Base-by-base conservation (phyloP, 1,284 basidiomycete genomes). In the Pseudomicrostroma phylloplanum region DNA sequence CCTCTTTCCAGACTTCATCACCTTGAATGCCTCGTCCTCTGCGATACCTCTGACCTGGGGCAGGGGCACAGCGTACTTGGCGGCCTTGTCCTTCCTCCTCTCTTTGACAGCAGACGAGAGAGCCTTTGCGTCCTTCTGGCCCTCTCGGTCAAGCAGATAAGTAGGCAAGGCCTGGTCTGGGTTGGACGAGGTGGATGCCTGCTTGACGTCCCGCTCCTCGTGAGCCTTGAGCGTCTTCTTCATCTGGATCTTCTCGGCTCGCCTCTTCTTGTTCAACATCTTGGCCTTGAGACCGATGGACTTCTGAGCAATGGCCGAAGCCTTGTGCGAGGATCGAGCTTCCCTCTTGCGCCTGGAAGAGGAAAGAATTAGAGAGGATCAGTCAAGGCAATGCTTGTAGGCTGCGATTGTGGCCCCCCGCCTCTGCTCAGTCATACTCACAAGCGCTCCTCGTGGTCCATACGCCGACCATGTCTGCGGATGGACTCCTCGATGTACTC, bases 21-120 rank as follows among this genome's bases (percentile, higher is more conserved):
- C 96, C 84, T 96, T 97, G 86, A 99, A 99, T 86, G 94, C 96
- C 84, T 99, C 96, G 77, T 98, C 96, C 81, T 99, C 96, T 19
- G 94, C 93, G 72, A 99, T 97, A 54, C 96, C 96, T 61, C 94
- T 84, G 58, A 99, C 96, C 81, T 94, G 96, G 56, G 96, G 94
- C 67, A 98, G 79, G 2, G 94, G 96, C 1, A 99, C 96, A 26
- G 92, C 87, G 82, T 92, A 99, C 81, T 96, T 94, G 26, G 94
- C 96, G 1, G 94, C 96, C 83, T 96, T 96, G 83, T 99, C 96
- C 81, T 98, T 99, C 78, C 96, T 87, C 80, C 93, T 91, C 82
- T 99, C 92, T 83, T 99, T 99, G 84, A 99, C 89, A 13, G 96
- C 96, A 46, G 88, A 88, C n/a, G 90, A 93, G 53, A 99, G 84